phyloP scores from a whole-genome alignment of 208 protist genomes.

The Crithidia mellificae region DNA sequence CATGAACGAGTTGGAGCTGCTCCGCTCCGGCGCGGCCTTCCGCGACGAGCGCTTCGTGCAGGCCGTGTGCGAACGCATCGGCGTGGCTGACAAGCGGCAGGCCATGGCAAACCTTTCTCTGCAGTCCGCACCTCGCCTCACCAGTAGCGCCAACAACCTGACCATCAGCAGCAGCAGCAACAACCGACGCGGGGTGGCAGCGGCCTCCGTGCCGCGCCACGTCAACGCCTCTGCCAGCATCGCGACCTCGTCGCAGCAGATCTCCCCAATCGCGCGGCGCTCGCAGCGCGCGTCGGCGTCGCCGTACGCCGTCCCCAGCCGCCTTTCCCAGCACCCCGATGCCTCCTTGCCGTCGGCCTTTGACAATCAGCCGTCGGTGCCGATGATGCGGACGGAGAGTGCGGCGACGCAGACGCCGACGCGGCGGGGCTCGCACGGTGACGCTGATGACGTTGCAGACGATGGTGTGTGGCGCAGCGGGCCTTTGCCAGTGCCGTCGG shows the following conservation, averaged over 20 bases:
- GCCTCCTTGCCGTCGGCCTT: background rate
- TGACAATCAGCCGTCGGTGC: background rate
- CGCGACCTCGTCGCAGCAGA: constrained; percentile 1
- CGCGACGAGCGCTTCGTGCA: constrained; percentile 32
- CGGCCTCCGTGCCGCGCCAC: background rate
- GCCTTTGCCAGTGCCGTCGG: too few relatives aligned
- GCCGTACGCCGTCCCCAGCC: constrained; percentile 18
- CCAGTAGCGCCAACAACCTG: too few relatives aligned
- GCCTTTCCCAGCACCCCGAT: background rate
- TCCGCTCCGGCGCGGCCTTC: constrained; percentile 54
- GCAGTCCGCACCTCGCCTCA: constrained; percentile 29
- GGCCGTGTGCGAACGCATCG: constrained; percentile 25
- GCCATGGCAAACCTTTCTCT: constrained; percentile 38
- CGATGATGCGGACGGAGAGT: constrained; percentile 13
- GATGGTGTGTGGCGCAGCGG: too few relatives aligned
- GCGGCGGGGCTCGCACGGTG: background rate
- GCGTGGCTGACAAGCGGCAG: constrained; percentile 12
- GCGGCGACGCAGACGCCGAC: constrained; percentile 23
- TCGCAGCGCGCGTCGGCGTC: constrained; percentile 18
- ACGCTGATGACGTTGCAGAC: background rate
- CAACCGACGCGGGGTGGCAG: background rate
- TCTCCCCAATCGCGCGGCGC: constrained; percentile 25
- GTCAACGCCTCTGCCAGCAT: background rate
- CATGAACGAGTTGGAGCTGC: constrained; percentile 68
- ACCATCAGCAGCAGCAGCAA: too few relatives aligned